Conservation (phyloP, 768 basidiomycete genomes). For the Gymnopilus dilepis region DNA sequence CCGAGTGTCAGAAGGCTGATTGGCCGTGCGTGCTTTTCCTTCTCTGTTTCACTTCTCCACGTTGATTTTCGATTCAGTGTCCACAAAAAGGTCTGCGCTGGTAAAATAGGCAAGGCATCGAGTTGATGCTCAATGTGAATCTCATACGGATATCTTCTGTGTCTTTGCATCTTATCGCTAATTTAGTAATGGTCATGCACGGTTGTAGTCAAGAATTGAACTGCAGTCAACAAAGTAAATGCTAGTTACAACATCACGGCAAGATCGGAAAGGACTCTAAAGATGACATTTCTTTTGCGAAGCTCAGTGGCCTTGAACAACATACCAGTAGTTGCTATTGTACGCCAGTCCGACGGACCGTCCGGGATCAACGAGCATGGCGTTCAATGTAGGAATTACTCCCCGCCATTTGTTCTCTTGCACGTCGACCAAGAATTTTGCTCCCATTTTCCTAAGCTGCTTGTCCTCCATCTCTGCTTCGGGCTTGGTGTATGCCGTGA, state of each 20-base stretch:
- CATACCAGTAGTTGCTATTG: constrained; percentile 2
- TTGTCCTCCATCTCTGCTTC: not conserved
- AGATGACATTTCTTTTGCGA: no score
- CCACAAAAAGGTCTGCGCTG: constrained; percentile 4
- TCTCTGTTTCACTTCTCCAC: not conserved
- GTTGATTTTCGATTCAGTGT: not conserved
- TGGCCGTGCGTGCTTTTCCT: constrained; percentile 6
- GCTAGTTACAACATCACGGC: no score
- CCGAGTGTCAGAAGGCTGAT: constrained; percentile 5
- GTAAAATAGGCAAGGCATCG: not conserved
- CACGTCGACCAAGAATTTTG: not conserved
- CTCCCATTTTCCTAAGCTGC: not conserved
- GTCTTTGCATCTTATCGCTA: no score
- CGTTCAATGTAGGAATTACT: not conserved
- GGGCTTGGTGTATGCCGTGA: not conserved
- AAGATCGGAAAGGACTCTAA: no score
- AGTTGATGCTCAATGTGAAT: not conserved
- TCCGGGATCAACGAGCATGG: not conserved
- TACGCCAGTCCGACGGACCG: not conserved
- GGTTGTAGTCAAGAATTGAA: no score
- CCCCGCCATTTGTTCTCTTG: constrained; percentile 1
- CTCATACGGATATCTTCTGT: no score
- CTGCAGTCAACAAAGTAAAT: no score
- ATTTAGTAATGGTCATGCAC: no score
- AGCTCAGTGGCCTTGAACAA: not conserved